These are phyloP conservation scores for Vanilla planifolia DNA, from an alignment of 106 monocot species.

Conservation along the genomic window DNA sequence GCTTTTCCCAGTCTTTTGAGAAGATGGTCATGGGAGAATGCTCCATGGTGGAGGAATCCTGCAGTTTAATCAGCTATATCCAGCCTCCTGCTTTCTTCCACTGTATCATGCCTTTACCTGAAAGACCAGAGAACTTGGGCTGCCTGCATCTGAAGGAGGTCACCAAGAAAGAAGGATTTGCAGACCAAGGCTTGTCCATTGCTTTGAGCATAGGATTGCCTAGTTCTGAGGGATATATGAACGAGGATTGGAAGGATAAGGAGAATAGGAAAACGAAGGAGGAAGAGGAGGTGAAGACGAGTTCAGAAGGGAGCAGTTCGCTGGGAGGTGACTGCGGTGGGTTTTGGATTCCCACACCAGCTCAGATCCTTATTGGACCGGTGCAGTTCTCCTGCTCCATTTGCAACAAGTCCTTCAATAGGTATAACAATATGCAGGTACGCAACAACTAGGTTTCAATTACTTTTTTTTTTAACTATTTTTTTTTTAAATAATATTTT, in stretches of 20 bases:
- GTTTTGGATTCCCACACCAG: conserved; percentile 78
- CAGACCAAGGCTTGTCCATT: neutral
- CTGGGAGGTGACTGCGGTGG: neutral
- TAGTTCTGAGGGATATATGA: neutral
- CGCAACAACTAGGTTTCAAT: neutral
- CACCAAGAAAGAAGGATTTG: conserved; percentile 20
- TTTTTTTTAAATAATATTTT: too few relatives aligned
- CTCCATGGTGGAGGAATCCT: neutral
- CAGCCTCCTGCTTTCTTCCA: neutral
- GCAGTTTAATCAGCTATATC: neutral
- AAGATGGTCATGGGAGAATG: neutral
- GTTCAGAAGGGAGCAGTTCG: neutral
- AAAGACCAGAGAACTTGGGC: neutral
- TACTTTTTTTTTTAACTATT: too few relatives aligned
- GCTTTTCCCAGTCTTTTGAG: neutral
- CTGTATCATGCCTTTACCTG: neutral
- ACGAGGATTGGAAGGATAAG: too few relatives aligned
- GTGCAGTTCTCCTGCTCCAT: conserved; percentile 69
- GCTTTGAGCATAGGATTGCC: conserved; percentile 45
- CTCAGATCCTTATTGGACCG: conserved; percentile 70
- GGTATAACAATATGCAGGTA: conserved; percentile 92
- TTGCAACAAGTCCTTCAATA: conserved; percentile 72
- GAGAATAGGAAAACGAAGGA: too few relatives aligned
- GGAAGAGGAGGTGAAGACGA: neutral
- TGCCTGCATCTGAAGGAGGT: conserved; percentile 42